These are phyloP conservation scores for Mrakia frigida DNA, from an alignment of 768 basidiomycete species.

Conservation along the genomic window DNA sequence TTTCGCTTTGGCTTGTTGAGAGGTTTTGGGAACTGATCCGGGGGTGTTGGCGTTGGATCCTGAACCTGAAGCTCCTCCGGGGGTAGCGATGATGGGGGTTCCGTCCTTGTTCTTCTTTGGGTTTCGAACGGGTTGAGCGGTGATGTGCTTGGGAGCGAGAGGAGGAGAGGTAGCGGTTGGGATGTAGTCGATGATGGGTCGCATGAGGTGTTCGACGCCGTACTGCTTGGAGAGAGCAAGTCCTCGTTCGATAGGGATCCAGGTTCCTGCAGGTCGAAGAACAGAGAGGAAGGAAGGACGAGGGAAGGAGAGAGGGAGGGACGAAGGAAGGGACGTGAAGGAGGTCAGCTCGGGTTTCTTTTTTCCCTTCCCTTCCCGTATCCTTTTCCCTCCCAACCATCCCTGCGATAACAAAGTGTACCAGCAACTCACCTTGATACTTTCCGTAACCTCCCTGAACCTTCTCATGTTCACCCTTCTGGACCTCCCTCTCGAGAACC, in stretches of 20 bases:
- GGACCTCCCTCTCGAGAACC: constrained; percentile 93
- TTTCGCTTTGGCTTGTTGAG: constrained; percentile 15
- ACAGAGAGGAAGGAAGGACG: background rate
- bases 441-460: constrained; percentile 99
- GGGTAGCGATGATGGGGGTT: too few relatives aligned
- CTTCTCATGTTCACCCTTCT: constrained; percentile 98
- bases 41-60: background rate
- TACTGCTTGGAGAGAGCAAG: constrained; percentile 82
- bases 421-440: constrained; percentile 75
- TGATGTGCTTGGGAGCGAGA: constrained; percentile 91
- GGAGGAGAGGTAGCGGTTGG: constrained; percentile 71
- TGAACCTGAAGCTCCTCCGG: background rate
- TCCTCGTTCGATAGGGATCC: constrained; percentile 94
- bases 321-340: background rate
- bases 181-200: constrained; percentile 90
- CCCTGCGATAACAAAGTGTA: background rate
- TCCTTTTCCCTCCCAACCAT: too few relatives aligned
- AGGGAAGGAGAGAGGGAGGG: background rate
- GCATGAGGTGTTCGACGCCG: constrained; percentile 76
- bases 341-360: background rate
- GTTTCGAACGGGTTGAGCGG: constrained; percentile 54
- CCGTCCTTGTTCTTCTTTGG: constrained; percentile 40
- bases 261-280: constrained; percentile 64
- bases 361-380: background rate
- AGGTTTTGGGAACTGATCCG: background rate